Conservation (phyloP, 768 basidiomycete genomes). For the Russula virescens region DNA sequence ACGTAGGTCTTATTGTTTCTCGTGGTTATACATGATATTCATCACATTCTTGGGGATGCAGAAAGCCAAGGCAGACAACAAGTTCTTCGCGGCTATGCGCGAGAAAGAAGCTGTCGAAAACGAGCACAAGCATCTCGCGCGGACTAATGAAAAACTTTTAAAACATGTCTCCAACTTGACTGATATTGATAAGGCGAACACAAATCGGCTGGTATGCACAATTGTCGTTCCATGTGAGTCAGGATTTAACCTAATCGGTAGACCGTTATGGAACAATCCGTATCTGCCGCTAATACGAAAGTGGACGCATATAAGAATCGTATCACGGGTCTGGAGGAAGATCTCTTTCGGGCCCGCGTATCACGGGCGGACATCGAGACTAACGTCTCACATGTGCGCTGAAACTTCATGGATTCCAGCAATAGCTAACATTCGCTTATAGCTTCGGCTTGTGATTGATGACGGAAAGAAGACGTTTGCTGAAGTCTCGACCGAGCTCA, state of each 20-base stretch:
- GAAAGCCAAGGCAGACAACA: conserved; percentile 96
- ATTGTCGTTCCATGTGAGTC: background rate
- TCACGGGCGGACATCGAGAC: background rate
- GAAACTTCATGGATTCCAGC: background rate
- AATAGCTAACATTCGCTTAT: background rate
- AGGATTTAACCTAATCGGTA: background rate
- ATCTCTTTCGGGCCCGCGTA: conserved; percentile 10
- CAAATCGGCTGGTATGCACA: conserved; percentile 51
- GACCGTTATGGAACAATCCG: conserved; percentile 20
- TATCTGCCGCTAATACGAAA: background rate
- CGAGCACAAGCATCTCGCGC: conserved; percentile 60
- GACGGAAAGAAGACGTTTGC: conserved; percentile 4
- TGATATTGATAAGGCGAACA: conserved; percentile 58
- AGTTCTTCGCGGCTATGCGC: conserved; percentile 86
- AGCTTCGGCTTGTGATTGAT: conserved; percentile 8
- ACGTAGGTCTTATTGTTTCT: conserved; percentile 44
- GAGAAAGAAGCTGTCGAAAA: conserved; percentile 77
- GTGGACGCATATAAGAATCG: conserved; percentile 4
- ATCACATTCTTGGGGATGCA: conserved; percentile 32
- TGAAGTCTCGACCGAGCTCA: conserved; percentile 1
- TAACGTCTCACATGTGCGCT: conserved; percentile 8
- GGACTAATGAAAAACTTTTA: conserved; percentile 53
- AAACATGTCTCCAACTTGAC: conserved; percentile 60
- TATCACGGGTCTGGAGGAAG: background rate
- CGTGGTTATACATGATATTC: background rate